A percentile compares a stretch with the other conserved stretches of the same genome.
These are phyloP conservation scores for Termitomyces sp. DNA, from an alignment of 768 basidiomycete genomes.

Conservation along the genomic window DNA sequence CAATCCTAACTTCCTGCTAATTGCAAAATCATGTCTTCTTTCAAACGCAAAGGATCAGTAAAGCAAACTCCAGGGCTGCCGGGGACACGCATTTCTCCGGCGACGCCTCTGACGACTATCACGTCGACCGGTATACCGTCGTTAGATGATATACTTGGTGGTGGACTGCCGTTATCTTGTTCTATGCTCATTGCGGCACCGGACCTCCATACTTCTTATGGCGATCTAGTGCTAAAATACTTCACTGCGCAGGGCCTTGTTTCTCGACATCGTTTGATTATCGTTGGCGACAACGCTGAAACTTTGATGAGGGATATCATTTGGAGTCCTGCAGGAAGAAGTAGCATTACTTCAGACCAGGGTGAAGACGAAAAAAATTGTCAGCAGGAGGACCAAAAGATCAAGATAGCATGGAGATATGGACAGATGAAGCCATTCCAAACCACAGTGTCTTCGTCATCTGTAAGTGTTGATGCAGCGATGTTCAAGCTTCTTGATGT, in stretches of 20 bases:
- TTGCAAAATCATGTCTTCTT: conserved; percentile 58
- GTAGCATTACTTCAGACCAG: neutral
- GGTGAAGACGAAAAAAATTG: conserved; percentile 25
- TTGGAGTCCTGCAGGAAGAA: conserved; percentile 58
- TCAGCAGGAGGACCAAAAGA: conserved; percentile 47
- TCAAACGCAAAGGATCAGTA: conserved; percentile 58
- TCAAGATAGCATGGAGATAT: conserved; percentile 98
- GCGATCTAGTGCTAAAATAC: conserved; percentile 81
- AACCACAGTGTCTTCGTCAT: conserved; percentile 58
- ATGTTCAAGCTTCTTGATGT: neutral
- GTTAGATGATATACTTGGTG: conserved; percentile 92
- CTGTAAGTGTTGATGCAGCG: conserved; percentile 29
- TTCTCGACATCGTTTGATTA: conserved; percentile 59
- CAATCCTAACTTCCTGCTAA: neutral
- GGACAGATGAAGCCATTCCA: conserved; percentile 90
- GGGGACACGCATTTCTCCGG: conserved; percentile 57
- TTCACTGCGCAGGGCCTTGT: conserved; percentile 85
- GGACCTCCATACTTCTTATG: conserved; percentile 83
- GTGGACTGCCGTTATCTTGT: conserved; percentile 82
- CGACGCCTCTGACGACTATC: conserved; percentile 49
- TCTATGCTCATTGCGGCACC: conserved; percentile 72
- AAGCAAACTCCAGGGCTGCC: conserved; percentile 36
- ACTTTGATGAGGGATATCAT: conserved; percentile 69
- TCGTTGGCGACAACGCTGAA: conserved; percentile 56
- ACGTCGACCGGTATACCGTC: conserved; percentile 89